phyloP scores from a whole-genome alignment of 2,329 filamentous ascomycete species.

The Trichophyton benhamiae region DNA sequence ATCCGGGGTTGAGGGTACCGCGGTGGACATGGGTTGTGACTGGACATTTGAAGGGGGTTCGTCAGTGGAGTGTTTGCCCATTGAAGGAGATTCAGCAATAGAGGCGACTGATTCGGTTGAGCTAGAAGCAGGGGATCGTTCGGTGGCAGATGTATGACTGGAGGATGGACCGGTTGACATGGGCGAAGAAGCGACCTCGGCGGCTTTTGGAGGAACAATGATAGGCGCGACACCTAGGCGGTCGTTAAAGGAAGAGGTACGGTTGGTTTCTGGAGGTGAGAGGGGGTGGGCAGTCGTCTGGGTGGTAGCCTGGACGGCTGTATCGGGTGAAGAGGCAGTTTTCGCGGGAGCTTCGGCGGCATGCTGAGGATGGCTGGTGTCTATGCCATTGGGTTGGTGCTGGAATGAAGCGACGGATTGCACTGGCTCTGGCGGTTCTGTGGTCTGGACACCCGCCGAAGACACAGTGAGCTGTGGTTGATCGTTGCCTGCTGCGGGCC shows the following conservation, averaged over 20 bases:
- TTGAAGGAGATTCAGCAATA: background rate
- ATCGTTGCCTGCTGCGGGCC: background rate
- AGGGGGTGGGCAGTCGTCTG: background rate
- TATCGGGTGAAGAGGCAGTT: background rate
- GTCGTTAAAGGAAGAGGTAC: background rate
- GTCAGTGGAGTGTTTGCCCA: background rate
- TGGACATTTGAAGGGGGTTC: background rate
- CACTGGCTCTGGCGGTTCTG: background rate
- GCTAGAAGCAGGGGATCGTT: constrained; percentile 10
- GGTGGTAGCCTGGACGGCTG: background rate
- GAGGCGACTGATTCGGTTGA: constrained; percentile 12
- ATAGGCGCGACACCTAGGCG: constrained; percentile 2
- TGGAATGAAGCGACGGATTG: background rate
- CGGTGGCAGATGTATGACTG: constrained; percentile 12
- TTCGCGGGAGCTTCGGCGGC: constrained; percentile 4
- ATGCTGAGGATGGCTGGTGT: background rate
- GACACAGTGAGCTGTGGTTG: background rate
- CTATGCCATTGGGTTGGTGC: background rate
- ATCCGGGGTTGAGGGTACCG: constrained; percentile 42
- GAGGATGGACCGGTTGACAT: constrained; percentile 11
- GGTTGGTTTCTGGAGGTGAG: background rate
- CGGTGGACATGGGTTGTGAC: background rate
- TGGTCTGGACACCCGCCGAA: background rate
- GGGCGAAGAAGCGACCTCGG: constrained; percentile 6
- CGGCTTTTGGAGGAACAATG: constrained; percentile 1